A percentile compares a stretch with the other conserved stretches of the same genome.
phyloP scores from a whole-genome alignment of 1,284 basidiomycete genomes.

The Sporisorium graminicola region DNA sequence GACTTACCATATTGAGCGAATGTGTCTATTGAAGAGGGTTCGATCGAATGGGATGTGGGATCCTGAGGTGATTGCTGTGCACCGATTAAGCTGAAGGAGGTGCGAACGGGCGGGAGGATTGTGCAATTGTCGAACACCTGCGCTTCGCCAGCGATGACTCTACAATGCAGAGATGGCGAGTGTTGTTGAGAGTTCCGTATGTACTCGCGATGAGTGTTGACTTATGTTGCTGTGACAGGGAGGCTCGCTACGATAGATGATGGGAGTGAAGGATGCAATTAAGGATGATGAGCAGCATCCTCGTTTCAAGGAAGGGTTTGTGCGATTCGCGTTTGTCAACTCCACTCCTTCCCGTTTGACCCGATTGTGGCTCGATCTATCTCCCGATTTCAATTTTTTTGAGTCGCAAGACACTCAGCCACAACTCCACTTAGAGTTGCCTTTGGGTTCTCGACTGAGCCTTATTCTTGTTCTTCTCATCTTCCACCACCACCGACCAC shows the following conservation, averaged over 20 bases:
- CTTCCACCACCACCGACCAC: slow-evolving; percentile 3
- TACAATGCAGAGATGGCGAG: background rate
- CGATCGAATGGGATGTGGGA: background rate
- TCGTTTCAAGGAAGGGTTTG: slow-evolving; percentile 12
- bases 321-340: slow-evolving; percentile 16
- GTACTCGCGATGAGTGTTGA: background rate
- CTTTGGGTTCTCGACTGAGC: background rate
- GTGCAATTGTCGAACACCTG: background rate
- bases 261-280: background rate
- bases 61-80: background rate
- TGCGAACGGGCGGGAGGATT: background rate
- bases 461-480: background rate
- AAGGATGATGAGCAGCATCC: background rate
- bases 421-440: slow-evolving; percentile 1
- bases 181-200: background rate
- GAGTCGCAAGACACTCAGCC: slow-evolving; percentile 29
- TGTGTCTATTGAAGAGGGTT: background rate
- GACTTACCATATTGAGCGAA: background rate
- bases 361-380: background rate
- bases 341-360: slow-evolving; percentile 22
- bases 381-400: slow-evolving; percentile 12
- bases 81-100: background rate
- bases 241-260: background rate
- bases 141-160: background rate
- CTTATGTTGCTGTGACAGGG: background rate